Evolutionary conservation across 2,329 filamentous ascomycete genomes (phyloP), one percentile per base, ranked within the genome.

Genomic region (Pestalotiopsis sp.): DNA sequence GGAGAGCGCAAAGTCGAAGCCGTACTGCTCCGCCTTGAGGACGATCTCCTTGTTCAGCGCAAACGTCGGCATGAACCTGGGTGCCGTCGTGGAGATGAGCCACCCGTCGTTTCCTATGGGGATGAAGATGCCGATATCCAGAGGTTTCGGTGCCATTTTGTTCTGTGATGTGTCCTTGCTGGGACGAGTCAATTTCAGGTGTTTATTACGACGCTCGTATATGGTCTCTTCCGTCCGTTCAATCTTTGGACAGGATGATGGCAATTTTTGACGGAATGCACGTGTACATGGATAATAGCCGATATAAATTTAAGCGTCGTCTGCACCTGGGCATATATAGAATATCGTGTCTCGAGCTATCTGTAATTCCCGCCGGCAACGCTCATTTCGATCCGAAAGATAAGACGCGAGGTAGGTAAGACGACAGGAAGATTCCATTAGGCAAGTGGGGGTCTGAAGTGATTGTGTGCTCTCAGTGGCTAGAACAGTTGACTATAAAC

Each of bases 31-130:
- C 30, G 72, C 72, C 66, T 72, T 73, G 24, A 71, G 71, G 48
- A 73, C 67, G 56, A 74, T 71, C 39, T 70, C 59, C 44, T 71
- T 71, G 67, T 75, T 75, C 22, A 75, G 66, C 56, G 73, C 73
- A 67, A 74, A 76, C 26, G 65, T 70, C 17, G 73, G 74, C 66
- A 68, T 75, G 63, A 75, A 76, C 56, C 73, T 73, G 1, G 74
- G 74, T 2, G 74, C 68, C 26, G 69, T 73, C 17, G 70, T 71
- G 11, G 71, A 73, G 58, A 76, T 74, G 48, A 75, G 72, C 74
- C 73, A 76, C 13, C 74, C 73, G 72, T 76, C 73, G 67, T 75
- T 76, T 66, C 73, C 73, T 56, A 71, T 71, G 11, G 70, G 70
- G 35, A 71, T 70, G 65, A 71, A 71, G 38, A 71, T 57, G 35